These are phyloP conservation scores for Pythium brachiatum DNA, from an alignment of 352 stramenopile genomes.

Conservation along the genomic window DNA sequence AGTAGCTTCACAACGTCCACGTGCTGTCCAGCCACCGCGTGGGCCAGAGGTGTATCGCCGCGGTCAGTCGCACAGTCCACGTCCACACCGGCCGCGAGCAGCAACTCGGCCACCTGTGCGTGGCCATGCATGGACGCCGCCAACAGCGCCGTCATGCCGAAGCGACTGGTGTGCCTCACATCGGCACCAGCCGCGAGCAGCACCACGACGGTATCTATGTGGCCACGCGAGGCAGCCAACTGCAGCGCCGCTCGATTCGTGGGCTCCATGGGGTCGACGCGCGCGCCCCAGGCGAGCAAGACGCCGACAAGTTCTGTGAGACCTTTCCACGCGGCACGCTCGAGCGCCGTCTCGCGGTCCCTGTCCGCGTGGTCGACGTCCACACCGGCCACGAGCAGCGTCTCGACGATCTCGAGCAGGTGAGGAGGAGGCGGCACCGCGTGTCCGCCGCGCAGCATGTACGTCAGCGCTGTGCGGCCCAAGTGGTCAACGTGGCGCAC, in stretches of 20 bases:
- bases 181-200: constrained; percentile 4
- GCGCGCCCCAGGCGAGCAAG: too few species aligned
- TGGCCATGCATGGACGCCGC: neutral
- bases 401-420: neutral
- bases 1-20: neutral
- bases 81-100: neutral
- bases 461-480: neutral
- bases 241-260: neutral
- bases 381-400: too few species aligned
- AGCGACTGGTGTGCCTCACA: neutral
- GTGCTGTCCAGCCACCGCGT: neutral
- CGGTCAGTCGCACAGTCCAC: neutral
- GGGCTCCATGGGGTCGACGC: too few species aligned
- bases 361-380: neutral
- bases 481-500: too few species aligned
- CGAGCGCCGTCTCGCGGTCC: too few species aligned
- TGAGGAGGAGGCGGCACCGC: neutral
- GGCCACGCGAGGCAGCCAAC: neutral
- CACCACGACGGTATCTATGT: neutral
- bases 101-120: neutral
- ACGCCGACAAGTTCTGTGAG: too few species aligned
- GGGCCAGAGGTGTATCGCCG: neutral
- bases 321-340: too few species aligned
- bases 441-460: neutral
- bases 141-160: neutral